Base-by-base conservation (phyloP, 2,329 filamentous ascomycete species). In the Aspergillus cejpii region DNA sequence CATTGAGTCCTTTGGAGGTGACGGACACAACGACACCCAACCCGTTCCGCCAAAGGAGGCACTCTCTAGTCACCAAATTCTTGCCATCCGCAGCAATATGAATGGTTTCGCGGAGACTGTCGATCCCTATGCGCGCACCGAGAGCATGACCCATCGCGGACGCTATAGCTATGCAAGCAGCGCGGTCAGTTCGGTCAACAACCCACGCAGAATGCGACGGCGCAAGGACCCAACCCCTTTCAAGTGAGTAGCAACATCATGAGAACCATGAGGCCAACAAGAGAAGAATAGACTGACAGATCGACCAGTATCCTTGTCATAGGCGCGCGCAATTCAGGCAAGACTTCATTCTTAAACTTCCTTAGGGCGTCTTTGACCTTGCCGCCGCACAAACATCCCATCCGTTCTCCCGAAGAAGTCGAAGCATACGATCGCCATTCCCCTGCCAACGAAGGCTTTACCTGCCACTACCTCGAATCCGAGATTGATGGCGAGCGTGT, bases 181-280 rank as follows among this genome's bases (percentile, higher is more conserved):
- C 68, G 85, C 87, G 43, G 80, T 91, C 55, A 95, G 87, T 74
- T 85, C 87, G 48, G 81, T 95, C 72, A 95, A 95, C 73, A 95
- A 85, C 67, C 91, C 92, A 52, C 83, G 92, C 55, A 83, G 90
- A 63, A 84, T 97, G 55, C 83, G 92, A 59, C 85, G 91, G 74
- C 84, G 92, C 73, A 97, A 95, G 75, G 92, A 98, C 63, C 92
- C 92, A 6, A 96, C 91, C 8, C 89, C 92, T 1, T 95, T 97
- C 79, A 98, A 98, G 91, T 97, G 75, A 79, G 89, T 79, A 47
- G 21, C 20, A 37, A 1, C 38, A 7, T 38, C 21, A 15, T 10
- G 31, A 10, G 7, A 31, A 37, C 7, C 6, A 24, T 27, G 31
- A 43, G 23, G 6, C 33, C 21, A 33, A 6, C 3, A 14, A 14